Base-by-base conservation (phyloP, 768 basidiomycete genomes). In the Mycena rebaudengoi region DNA sequence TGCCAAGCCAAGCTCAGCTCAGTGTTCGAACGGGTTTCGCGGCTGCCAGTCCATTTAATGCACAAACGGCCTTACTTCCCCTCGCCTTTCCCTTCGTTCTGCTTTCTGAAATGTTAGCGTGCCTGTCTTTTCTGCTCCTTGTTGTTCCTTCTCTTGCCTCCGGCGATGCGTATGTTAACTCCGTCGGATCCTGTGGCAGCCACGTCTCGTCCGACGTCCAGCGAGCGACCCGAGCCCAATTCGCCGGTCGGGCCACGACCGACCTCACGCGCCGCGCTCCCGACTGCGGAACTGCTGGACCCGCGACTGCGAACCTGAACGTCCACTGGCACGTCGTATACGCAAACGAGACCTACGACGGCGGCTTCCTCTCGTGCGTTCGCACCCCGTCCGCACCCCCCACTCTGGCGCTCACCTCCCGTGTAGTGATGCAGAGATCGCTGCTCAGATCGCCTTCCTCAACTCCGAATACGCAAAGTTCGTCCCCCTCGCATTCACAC, bases 271-370 rank as follows among this genome's bases (percentile, higher is more conserved):
- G 16, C 6, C 53, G 53, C 28, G 53, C 40, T 32, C 40, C 39
- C 16, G 35, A n/a, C 18, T 55, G 53, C 29, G 18, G 32, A 4
- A 55, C 41, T 20, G 48, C 48, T 5, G 25, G n/a, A 11, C 8
- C 48, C 12, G 51, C 51, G n/a, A 29, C 51, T 4, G 51, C 51
- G 5, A 55, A 55, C 23, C 21, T 55, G 26, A 55, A 55, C 20
- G n/a, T 55, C 28, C 53, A 55, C 41, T 55, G 39, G 40, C 40
- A 55, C 53, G 53, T 55, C 53, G 29, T 55, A 25, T 55, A 55
- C 21, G 53, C 40, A 5, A 55, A 55, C 40, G 40, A 41, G 53
- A 55, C 53, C n/a, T 55, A 55, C 29, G 53, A 55, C 21, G 53
- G 53, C 28, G 53, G 53, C 2, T 30, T 30, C 20, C 39, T 55